These are phyloP conservation scores for Malassezia globosa DNA, from an alignment of 1,284 basidiomycete genomes.

Conservation along the genomic window DNA sequence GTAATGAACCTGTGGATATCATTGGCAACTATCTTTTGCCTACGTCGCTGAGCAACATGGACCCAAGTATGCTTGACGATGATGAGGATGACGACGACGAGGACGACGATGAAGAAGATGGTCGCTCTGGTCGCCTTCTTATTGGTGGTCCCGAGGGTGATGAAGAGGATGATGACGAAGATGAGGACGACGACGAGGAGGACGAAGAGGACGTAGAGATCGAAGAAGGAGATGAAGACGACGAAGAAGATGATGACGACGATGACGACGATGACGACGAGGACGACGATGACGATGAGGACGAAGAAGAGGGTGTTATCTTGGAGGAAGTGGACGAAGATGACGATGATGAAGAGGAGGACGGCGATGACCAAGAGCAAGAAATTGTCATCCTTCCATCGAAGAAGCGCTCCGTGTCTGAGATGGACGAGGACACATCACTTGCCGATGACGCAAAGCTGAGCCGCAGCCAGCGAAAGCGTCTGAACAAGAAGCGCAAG, in stretches of 20 bases:
- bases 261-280: constrained; percentile 50
- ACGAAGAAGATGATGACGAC: constrained; percentile 51
- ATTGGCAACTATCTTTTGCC: constrained; percentile 74
- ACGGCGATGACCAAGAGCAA: constrained; percentile 28
- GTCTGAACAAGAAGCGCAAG: constrained; percentile 60
- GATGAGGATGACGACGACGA: constrained; percentile 53
- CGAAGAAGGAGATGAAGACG: constrained; percentile 52
- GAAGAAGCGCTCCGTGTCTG: constrained; percentile 56
- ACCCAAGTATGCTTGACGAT: constrained; percentile 52
- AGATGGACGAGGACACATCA: constrained; percentile 47
- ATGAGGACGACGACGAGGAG: constrained; percentile 18
- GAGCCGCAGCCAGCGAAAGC: constrained; percentile 47
- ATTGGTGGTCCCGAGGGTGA: constrained; percentile 17
- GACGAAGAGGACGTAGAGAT: constrained; percentile 24
- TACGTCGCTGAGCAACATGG: constrained; percentile 44
- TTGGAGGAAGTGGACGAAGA: constrained; percentile 45
- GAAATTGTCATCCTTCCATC: constrained; percentile 39
- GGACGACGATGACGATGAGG: constrained; percentile 55
- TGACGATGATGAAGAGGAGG: constrained; percentile 33
- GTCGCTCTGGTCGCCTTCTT: background rate
- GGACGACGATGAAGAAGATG: constrained; percentile 26
- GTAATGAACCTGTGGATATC: constrained; percentile 74
- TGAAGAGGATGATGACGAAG: constrained; percentile 28
- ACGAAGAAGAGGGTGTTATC: constrained; percentile 54
- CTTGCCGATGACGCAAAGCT: constrained; percentile 29